These are phyloP conservation scores for Candida caryicola DNA, from an alignment of 805 yeast genomes.

Conservation along the genomic window DNA sequence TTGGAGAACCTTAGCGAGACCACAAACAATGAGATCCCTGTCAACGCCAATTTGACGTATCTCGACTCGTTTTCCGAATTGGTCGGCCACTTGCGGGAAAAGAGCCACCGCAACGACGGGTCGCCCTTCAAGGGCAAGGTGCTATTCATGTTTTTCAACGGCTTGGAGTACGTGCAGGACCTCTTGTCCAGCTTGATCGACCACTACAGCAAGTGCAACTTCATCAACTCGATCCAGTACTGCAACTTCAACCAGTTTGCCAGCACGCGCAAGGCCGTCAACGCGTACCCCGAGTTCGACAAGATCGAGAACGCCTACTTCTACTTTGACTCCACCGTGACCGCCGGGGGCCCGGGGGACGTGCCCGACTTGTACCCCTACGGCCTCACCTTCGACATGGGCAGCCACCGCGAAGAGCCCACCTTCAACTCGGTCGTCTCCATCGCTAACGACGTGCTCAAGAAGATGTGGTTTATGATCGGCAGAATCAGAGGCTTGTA, in stretches of 20 bases:
- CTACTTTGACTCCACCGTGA: constrained; percentile 29
- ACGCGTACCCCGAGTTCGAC: constrained; percentile 9
- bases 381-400: constrained; percentile 2
- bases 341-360: constrained; percentile 4
- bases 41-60: constrained; percentile 22
- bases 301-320: constrained; percentile 27
- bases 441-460: constrained; percentile 34
- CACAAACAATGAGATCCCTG: constrained; percentile 20
- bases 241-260: constrained; percentile 3
- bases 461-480: constrained; percentile 32
- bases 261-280: neutral
- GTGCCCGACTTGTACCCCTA: constrained; percentile 1
- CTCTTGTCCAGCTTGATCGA: constrained; percentile 31
- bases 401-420: constrained; percentile 12
- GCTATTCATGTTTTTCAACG: constrained; percentile 38
- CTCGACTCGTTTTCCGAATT: constrained; percentile 23
- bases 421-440: constrained; percentile 27
- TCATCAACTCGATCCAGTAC: constrained; percentile 6
- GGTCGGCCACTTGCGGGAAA: constrained; percentile 13
- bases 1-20: constrained; percentile 22
- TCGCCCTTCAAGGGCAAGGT: constrained; percentile 26
- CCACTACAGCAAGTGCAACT: constrained; percentile 16
- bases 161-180: constrained; percentile 30
- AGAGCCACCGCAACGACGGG: constrained; percentile 5
- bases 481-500: constrained; percentile 30